A percentile compares a stretch with the other conserved stretches of the same genome.
These are phyloP conservation scores for Forsythia viridissima DNA, from an alignment of 257 asterid genomes.

Conservation along the genomic window DNA sequence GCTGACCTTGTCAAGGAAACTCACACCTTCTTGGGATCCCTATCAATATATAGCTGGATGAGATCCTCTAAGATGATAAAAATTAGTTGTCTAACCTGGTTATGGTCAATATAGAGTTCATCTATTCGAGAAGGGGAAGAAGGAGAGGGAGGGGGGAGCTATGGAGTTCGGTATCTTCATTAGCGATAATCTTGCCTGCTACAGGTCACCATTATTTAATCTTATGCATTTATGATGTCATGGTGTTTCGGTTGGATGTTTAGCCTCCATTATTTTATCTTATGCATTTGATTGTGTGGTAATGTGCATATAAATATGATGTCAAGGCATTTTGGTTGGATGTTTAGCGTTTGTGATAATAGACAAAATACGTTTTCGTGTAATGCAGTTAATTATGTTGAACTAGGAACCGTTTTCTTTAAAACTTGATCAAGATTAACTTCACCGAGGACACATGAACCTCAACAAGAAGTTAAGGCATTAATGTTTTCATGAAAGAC, in stretches of 20 bases:
- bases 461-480: neutral
- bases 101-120: neutral
- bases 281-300: neutral
- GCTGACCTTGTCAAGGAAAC: neutral
- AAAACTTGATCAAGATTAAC: too few species aligned
- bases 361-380: too few species aligned
- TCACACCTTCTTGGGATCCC: neutral
- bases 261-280: too few species aligned
- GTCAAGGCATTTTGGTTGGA: neutral
- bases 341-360: too few species aligned
- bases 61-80: neutral
- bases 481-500: neutral
- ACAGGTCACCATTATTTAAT: neutral
- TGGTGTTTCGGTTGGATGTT: too few species aligned
- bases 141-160: neutral
- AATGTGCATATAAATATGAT: neutral
- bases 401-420: too few species aligned
- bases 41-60: neutral
- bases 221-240: too few species aligned
- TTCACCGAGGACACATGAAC: neutral
- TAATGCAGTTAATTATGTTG: too few species aligned
- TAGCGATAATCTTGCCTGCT: neutral
- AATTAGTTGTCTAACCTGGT: neutral
- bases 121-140: neutral
- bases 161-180: neutral